Conservation (phyloP, 345 rosid species). For the Euphorbia peplus region DNA sequence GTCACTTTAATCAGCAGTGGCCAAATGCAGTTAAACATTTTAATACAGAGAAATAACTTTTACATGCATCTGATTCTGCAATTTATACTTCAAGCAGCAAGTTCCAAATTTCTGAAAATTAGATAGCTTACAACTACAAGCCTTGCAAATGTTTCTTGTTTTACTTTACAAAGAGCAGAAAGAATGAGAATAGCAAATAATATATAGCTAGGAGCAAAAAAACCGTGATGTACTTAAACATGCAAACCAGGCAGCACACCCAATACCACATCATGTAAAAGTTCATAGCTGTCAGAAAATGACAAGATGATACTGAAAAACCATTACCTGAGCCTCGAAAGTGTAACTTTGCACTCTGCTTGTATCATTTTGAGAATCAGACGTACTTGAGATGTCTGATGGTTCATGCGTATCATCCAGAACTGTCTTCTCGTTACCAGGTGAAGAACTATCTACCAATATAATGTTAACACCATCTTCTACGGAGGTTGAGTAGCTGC, state of each 20-base stretch:
- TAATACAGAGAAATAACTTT: not conserved
- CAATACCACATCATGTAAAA: not conserved
- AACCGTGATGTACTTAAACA: not conserved
- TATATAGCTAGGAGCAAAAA: not conserved
- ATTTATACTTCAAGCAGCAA: not conserved
- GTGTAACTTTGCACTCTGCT: constrained; percentile 58
- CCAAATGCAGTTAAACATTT: constrained; percentile 2
- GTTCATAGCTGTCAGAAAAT: not conserved
- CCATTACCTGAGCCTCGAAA: constrained; percentile 88
- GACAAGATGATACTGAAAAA: not conserved
- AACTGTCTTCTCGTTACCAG: constrained; percentile 43
- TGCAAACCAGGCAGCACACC: not conserved
- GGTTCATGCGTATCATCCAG: constrained; percentile 35
- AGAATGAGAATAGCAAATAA: not conserved
- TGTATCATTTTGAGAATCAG: constrained; percentile 40
- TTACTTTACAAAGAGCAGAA: not conserved
- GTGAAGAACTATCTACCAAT: constrained; percentile 46
- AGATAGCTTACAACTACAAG: not conserved
- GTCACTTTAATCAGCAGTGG: not conserved
- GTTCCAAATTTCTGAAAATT: not conserved
- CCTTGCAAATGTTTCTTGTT: not conserved
- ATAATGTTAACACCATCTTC: constrained; percentile 87
- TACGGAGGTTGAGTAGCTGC: constrained; percentile 74
- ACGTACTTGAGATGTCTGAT: constrained; percentile 35
- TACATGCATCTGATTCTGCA: not conserved